Evolutionary conservation across 2,329 filamentous ascomycete species (phyloP).

Genomic region (Penicillium capsulatum): DNA sequence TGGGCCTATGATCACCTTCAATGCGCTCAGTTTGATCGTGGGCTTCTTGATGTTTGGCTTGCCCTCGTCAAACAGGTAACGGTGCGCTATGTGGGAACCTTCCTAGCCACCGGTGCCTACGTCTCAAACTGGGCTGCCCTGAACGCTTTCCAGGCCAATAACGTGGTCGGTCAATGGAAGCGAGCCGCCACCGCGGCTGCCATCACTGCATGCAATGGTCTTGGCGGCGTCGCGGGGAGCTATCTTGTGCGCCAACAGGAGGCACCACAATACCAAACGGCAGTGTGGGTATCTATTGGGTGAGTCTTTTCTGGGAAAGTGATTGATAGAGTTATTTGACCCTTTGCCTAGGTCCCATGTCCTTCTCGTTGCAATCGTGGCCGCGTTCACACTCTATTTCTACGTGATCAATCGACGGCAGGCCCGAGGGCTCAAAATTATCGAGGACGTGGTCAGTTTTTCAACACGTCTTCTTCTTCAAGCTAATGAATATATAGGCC

Average conservation of each 20-base stretch:
- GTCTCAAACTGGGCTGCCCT: constrained; percentile 66
- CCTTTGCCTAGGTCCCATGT: constrained; percentile 48
- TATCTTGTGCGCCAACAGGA: constrained; percentile 61
- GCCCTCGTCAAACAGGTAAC: constrained; percentile 50
- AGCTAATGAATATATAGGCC: background rate
- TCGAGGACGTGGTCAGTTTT: constrained; percentile 46
- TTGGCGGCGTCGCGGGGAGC: constrained; percentile 61
- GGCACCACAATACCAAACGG: constrained; percentile 60
- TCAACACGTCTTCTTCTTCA: background rate
- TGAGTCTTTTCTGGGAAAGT: constrained; percentile 11
- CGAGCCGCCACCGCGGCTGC: constrained; percentile 58
- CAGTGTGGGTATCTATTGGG: constrained; percentile 64
- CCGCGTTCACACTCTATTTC: constrained; percentile 52
- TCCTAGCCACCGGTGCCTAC: constrained; percentile 64
- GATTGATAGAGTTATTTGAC: background rate
- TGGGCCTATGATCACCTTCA: constrained; percentile 62
- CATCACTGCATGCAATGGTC: constrained; percentile 58
- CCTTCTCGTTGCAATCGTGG: constrained; percentile 55
- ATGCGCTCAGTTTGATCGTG: constrained; percentile 57
- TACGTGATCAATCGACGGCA: constrained; percentile 50
- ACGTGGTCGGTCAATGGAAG: constrained; percentile 62
- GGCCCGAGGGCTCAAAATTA: constrained; percentile 43
- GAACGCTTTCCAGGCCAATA: constrained; percentile 61
- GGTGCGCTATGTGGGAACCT: constrained; percentile 62
- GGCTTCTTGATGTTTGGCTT: constrained; percentile 66